phyloP scores from a whole-genome alignment of 2,329 filamentous ascomycete genomes.

The Decorospora gaudefroyi region DNA sequence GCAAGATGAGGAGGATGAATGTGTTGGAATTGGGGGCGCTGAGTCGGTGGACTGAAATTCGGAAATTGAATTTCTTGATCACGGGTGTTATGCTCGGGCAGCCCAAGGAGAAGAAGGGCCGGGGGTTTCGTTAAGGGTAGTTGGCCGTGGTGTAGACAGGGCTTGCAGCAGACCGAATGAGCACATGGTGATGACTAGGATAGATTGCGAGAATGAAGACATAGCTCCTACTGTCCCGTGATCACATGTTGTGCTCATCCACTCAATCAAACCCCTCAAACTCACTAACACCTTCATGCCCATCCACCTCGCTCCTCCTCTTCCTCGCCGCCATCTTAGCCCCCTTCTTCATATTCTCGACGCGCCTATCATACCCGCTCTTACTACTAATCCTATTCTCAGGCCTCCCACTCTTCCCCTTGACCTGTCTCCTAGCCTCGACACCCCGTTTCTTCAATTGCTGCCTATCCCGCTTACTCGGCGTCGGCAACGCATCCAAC shows the following conservation, averaged over 20 bases:
- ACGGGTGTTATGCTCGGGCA: constrained; percentile 25
- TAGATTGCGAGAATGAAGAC: not conserved
- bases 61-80: constrained; percentile 53
- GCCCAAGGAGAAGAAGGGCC: constrained; percentile 19
- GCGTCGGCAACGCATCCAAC: constrained; percentile 80
- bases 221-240: too few relatives aligned
- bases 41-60: constrained; percentile 74
- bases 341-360: constrained; percentile 68
- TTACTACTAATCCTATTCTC: constrained; percentile 75
- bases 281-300: constrained; percentile 14
- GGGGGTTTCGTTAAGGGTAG: constrained; percentile 4
- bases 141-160: constrained; percentile 6
- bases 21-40: constrained; percentile 70
- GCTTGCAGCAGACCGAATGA: too few relatives aligned
- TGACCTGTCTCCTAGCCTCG: constrained; percentile 63
- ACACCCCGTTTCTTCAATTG: constrained; percentile 81
- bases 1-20: constrained; percentile 70
- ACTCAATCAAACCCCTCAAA: constrained; percentile 51
- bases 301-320: constrained; percentile 29
- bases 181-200: not conserved
- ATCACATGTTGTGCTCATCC: too few relatives aligned
- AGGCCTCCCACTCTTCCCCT: constrained; percentile 26
- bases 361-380: constrained; percentile 72
- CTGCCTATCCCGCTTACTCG: constrained; percentile 82
- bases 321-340: constrained; percentile 48